phyloP scores from a whole-genome alignment of 2,329 filamentous ascomycete species.

The Colletotrichum sp. region DNA sequence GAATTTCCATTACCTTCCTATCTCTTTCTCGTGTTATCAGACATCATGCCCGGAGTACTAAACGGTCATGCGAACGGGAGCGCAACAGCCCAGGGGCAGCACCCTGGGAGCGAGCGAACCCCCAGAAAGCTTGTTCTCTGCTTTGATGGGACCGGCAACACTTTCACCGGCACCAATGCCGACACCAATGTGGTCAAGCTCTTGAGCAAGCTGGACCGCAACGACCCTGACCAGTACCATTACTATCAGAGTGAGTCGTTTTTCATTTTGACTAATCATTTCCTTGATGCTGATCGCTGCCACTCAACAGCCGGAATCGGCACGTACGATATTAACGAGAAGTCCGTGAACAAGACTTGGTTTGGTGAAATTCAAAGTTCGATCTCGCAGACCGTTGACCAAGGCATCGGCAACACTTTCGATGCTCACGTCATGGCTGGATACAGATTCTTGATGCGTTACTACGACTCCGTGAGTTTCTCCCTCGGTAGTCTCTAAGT shows the following conservation, averaged over 20 bases:
- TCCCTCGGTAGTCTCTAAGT: too few species aligned
- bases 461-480: constrained; percentile 40
- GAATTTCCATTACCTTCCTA: not conserved
- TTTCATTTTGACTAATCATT: too few species aligned
- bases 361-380: constrained; percentile 38
- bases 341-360: constrained; percentile 41
- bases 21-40: not conserved
- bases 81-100: not conserved
- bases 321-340: constrained; percentile 51
- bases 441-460: constrained; percentile 60
- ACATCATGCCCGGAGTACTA: not conserved
- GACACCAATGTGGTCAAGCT: constrained; percentile 62
- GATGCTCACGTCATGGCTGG: constrained; percentile 57
- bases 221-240: constrained; percentile 47
- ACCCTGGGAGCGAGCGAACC: not conserved
- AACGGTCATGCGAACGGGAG: not conserved
- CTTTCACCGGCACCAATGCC: constrained; percentile 48
- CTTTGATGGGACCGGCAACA: constrained; percentile 55
- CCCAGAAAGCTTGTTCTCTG: constrained; percentile 50
- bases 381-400: constrained; percentile 45
- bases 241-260: constrained; percentile 51
- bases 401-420: constrained; percentile 51
- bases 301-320: constrained; percentile 48
- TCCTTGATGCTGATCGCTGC: not conserved
- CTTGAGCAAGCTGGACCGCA: constrained; percentile 49